Evolutionary conservation across 768 basidiomycete species (phyloP).

Genomic region (Artomyces pyxidatus): DNA sequence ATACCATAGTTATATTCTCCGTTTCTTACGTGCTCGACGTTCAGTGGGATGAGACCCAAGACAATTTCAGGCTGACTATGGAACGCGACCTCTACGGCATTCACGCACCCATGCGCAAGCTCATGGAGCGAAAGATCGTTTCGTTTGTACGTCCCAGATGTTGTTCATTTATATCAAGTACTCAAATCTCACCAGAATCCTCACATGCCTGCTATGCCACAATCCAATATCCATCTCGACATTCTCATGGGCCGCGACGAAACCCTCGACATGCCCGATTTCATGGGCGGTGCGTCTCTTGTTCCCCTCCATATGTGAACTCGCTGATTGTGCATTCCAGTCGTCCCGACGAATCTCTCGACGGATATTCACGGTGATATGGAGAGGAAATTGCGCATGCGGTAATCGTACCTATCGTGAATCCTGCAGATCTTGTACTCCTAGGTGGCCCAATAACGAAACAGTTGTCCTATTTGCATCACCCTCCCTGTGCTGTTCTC

Average conservation of each 20-base stretch:
- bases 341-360: slow-evolving; percentile 22
- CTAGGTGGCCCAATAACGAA: too few relatives aligned
- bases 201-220: slow-evolving; percentile 54
- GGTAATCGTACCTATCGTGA: too few relatives aligned
- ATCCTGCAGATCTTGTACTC: too few relatives aligned
- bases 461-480: too few relatives aligned
- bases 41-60: slow-evolving; percentile 93
- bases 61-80: slow-evolving; percentile 76
- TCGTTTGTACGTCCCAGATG: slow-evolving; percentile 45
- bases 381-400: slow-evolving; percentile 39
- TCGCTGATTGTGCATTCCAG: slow-evolving; percentile 16
- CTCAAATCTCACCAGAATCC: slow-evolving; percentile 38
- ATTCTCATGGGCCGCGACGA: slow-evolving; percentile 93
- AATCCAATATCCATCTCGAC: slow-evolving; percentile 82
- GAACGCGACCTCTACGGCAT: slow-evolving; percentile 80
- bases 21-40: neutral
- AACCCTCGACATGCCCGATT: slow-evolving; percentile 64
- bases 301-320: neutral
- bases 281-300: slow-evolving; percentile 59
- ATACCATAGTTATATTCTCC: neutral
- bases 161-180: neutral
- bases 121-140: slow-evolving; percentile 94
- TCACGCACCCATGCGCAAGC: slow-evolving; percentile 78
- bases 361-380: slow-evolving; percentile 39
- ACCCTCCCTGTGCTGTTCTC: too few relatives aligned